Evolutionary conservation across 2,329 filamentous ascomycete genomes (phyloP).

Genomic region (Alternaria sp.): DNA sequence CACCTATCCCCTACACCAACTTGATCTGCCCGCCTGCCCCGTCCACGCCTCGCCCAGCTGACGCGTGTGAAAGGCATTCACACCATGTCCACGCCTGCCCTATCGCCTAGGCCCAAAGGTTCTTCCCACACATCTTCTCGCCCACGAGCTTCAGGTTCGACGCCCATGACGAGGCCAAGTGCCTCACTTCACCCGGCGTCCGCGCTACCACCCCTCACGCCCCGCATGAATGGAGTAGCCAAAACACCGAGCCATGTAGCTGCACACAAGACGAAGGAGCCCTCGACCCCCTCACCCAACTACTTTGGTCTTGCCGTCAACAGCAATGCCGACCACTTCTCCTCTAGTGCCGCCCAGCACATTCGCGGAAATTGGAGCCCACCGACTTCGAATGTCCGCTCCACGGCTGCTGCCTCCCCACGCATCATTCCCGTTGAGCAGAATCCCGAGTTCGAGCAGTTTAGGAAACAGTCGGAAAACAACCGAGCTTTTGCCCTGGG

Average conservation of each 20-base stretch:
- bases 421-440: conserved; percentile 75
- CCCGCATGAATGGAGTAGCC: conserved; percentile 46
- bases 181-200: conserved; percentile 36
- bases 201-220: conserved; percentile 39
- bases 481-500: conserved; percentile 59
- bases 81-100: conserved; percentile 49
- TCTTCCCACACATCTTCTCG: conserved; percentile 39
- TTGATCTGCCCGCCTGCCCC: conserved; percentile 16
- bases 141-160: conserved; percentile 34
- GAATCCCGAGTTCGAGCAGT: conserved; percentile 84
- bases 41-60: conserved; percentile 24
- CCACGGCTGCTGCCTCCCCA: conserved; percentile 72
- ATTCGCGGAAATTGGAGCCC: conserved; percentile 78
- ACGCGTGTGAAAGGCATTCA: conserved; percentile 19
- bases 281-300: conserved; percentile 71
- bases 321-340: conserved; percentile 66
- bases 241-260: conserved; percentile 44
- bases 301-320: conserved; percentile 81
- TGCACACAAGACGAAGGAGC: conserved; percentile 37
- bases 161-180: conserved; percentile 43
- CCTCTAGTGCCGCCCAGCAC: conserved; percentile 66
- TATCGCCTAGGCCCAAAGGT: conserved; percentile 46
- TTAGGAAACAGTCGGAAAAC: conserved; percentile 72
- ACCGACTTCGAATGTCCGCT: conserved; percentile 73
- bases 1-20: conserved; percentile 29